phyloP scores from a whole-genome alignment of 768 basidiomycete genomes.

The Pisolithus sp. region DNA sequence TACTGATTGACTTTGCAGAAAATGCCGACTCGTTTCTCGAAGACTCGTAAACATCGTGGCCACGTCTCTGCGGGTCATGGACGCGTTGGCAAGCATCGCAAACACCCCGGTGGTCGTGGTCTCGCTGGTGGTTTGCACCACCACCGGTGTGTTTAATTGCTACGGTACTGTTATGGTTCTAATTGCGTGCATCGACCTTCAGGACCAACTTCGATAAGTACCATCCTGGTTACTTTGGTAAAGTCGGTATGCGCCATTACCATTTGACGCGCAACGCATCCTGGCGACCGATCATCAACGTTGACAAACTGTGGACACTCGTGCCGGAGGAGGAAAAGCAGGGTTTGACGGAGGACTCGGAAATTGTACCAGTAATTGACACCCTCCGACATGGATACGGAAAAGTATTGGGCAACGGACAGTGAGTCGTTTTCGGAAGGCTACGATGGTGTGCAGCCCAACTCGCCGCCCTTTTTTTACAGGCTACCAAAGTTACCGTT shows the following conservation, averaged over 20 bases:
- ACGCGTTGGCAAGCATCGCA: slow-evolving; percentile 99
- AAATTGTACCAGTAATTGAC: slow-evolving; percentile 94
- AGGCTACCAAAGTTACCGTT: slow-evolving; percentile 87
- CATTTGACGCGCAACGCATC: slow-evolving; percentile 86
- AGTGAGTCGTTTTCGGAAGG: slow-evolving; percentile 39
- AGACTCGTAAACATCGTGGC: slow-evolving; percentile 98
- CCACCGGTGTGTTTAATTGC: slow-evolving; percentile 67
- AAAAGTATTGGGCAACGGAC: slow-evolving; percentile 94
- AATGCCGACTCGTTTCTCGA: slow-evolving; percentile 95
- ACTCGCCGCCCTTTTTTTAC: not conserved
- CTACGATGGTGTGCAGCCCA: not conserved
- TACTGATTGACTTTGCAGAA: slow-evolving; percentile 29
- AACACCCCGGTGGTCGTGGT: slow-evolving; percentile 99
- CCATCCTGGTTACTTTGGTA: slow-evolving; percentile 99
- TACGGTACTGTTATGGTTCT: not conserved
- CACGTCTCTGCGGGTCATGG: slow-evolving; percentile 99
- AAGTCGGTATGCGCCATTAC: slow-evolving; percentile 99
- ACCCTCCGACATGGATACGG: slow-evolving; percentile 77
- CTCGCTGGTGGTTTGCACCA: slow-evolving; percentile 99
- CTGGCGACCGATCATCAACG: slow-evolving; percentile 96
- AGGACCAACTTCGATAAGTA: slow-evolving; percentile 98
- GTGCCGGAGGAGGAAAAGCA: slow-evolving; percentile 82
- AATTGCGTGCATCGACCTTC: slow-evolving; percentile 1
- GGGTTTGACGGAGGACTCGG: slow-evolving; percentile 63
- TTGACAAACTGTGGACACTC: slow-evolving; percentile 95